These are phyloP conservation scores for Paraphoma sp. DNA, from an alignment of 2,329 filamentous ascomycete species.

Conservation along the genomic window DNA sequence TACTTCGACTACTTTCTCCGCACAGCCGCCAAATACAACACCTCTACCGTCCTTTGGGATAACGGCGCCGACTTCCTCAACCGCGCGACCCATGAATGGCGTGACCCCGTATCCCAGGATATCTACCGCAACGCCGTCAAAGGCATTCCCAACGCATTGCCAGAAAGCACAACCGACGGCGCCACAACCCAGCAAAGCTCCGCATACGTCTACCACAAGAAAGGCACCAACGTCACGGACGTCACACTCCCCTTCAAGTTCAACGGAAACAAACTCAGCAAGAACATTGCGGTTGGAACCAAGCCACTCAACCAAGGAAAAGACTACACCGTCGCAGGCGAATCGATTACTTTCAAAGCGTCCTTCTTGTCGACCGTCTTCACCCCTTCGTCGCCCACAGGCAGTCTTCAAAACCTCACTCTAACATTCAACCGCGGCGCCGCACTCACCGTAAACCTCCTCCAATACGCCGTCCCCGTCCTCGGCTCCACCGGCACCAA, in stretches of 20 bases:
- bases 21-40: slow-evolving; percentile 58
- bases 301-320: slow-evolving; percentile 44
- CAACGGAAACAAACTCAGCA: slow-evolving; percentile 60
- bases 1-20: slow-evolving; percentile 63
- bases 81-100: slow-evolving; percentile 57
- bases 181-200: slow-evolving; percentile 56
- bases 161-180: slow-evolving; percentile 60
- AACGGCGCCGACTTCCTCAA: slow-evolving; percentile 65
- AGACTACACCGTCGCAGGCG: slow-evolving; percentile 58
- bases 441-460: slow-evolving; percentile 54
- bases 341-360: slow-evolving; percentile 55
- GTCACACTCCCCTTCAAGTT: slow-evolving; percentile 58
- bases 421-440: slow-evolving; percentile 61
- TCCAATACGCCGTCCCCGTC: slow-evolving; percentile 60
- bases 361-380: slow-evolving; percentile 57
- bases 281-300: slow-evolving; percentile 40
- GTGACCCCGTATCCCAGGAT: slow-evolving; percentile 57
- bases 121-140: slow-evolving; percentile 57
- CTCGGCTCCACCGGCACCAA: slow-evolving; percentile 29
- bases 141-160: slow-evolving; percentile 57
- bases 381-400: slow-evolving; percentile 49
- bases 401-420: slow-evolving; percentile 59
- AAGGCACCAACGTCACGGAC: slow-evolving; percentile 52
- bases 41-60: slow-evolving; percentile 64
- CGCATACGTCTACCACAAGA: slow-evolving; percentile 63